Conservation (phyloP, 495 filamentous ascomycete species). For the Chaetomium cochliodes region DNA sequence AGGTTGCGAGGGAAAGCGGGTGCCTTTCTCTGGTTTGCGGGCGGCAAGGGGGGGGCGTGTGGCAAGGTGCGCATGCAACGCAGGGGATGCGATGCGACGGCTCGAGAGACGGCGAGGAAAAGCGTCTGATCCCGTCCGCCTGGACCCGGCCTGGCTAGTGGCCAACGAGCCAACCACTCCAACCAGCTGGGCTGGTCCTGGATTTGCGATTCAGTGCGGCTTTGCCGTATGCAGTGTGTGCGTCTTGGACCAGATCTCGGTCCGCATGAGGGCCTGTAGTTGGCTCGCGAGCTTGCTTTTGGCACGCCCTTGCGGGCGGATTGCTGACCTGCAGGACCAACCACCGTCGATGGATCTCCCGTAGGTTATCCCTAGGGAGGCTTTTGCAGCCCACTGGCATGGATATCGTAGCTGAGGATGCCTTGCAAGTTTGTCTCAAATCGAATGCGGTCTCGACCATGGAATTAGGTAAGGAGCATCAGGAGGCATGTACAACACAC, state of each 20-base stretch:
- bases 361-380: not conserved
- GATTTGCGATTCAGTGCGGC: constrained; percentile 21
- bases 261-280: constrained; percentile 25
- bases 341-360: constrained; percentile 24
- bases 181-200: too few relatives aligned
- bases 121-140: constrained; percentile 22
- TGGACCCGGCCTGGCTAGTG: constrained; percentile 2
- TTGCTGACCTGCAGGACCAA: constrained; percentile 30
- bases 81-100: constrained; percentile 5
- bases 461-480: too few relatives aligned
- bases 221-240: constrained; percentile 16
- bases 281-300: constrained; percentile 26
- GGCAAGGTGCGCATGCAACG: constrained; percentile 26
- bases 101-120: constrained; percentile 3
- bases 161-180: constrained; percentile 23
- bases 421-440: not conserved
- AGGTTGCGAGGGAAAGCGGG: constrained; percentile 14
- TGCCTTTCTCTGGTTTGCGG: constrained; percentile 23
- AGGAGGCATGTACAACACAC: too few relatives aligned
- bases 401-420: not conserved
- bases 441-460: too few relatives aligned
- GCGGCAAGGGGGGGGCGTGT: constrained; percentile 28
- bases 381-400: constrained; percentile 27
- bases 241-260: constrained; percentile 27
- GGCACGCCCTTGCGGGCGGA: constrained; percentile 30